Evolutionary conservation across 192 early-diverging fungal species (phyloP), one percentile per base, ranked within the genome.

Genomic region (Coemansia sp.): DNA sequence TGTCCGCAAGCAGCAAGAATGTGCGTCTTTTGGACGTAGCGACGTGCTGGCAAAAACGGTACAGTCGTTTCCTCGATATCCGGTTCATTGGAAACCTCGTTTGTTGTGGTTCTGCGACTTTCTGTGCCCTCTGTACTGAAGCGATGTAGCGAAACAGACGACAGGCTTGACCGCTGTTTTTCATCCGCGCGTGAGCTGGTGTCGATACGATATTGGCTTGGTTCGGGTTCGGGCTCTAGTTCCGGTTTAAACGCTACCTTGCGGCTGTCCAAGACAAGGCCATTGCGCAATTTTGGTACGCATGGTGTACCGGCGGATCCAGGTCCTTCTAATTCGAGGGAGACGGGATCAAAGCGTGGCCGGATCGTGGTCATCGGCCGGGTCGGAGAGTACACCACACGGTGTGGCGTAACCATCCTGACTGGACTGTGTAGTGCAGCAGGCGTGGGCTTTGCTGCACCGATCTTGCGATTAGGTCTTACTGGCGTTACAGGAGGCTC

Each of bases 1-100:
- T 81, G 79, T 10, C 74, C 74, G 33, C 79, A 81, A 0, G 74
- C 79, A 19, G 69, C 65, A 2, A 81, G 50, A 61, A 81, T 72
- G 30, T 81, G 79, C 22, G 62, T 45, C 57, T 81, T 75, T 38
- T 76, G 68, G 0, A 81, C 79, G 31, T 76, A 67, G 3, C 74
- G 69, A 3, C 79, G 68, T 4, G 79, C 79, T 20, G 73, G 79
- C 42, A 81, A 52, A 31, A 75, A 76, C n/a, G 79, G 79, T 2
- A 76, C 67, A n/a, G 44, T 48, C 3, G 74, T 72, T 36, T 81
- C 79, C 31, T 80, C 77, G 23, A 80, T 59, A 6, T 74, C 77
- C 1, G 65, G 57, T 37, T 80, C 77, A 15, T 42, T 41, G 0
- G 55, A 23, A 15, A 50, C 25, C 23, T 73, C 76, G 30, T 58